These are phyloP conservation scores for Psilocybe azurescens DNA, from an alignment of 768 basidiomycete species.

Conservation along the genomic window DNA sequence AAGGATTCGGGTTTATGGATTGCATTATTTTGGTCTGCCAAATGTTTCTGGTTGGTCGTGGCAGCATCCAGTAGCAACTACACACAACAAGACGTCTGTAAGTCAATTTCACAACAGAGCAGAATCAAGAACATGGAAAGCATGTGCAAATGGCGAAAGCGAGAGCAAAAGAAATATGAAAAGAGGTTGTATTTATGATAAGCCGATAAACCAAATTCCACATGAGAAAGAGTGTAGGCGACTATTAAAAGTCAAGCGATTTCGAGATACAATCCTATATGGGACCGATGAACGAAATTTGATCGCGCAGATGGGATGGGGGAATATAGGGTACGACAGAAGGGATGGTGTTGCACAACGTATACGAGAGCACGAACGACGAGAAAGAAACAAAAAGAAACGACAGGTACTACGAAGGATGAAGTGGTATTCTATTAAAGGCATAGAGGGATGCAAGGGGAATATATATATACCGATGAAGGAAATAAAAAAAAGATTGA, in stretches of 20 bases:
- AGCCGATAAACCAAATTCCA: conserved; percentile 9
- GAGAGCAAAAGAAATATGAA: background rate
- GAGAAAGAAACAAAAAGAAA: conserved; percentile 18
- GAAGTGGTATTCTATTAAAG: conserved; percentile 25
- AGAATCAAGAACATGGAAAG: conserved; percentile 2
- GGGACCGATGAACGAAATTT: background rate
- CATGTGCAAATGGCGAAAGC: background rate
- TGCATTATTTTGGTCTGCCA: background rate
- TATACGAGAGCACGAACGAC: conserved; percentile 45
- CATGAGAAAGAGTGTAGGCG: conserved; percentile 19
- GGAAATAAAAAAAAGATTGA: conserved; percentile 13
- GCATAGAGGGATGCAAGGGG: conserved; percentile 14
- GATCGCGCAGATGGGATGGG: conserved; percentile 19
- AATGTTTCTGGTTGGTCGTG: background rate
- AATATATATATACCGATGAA: conserved; percentile 18
- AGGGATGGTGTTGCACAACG: conserved; percentile 38
- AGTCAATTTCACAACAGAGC: background rate
- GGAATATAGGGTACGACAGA: conserved; percentile 14
- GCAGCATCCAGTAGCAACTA: background rate
- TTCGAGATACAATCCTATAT: conserved; percentile 2
- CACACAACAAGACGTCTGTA: too few species aligned
- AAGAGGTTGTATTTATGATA: conserved; percentile 12
- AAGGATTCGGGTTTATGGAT: background rate
- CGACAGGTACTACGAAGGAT: conserved; percentile 4
- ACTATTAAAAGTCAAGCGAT: conserved; percentile 15